Percentiles rank a stretch among this genome's conserved stretches.
Evolutionary conservation across 2,329 filamentous ascomycete species (phyloP).

Genomic region (Colletotrichum sp.): DNA sequence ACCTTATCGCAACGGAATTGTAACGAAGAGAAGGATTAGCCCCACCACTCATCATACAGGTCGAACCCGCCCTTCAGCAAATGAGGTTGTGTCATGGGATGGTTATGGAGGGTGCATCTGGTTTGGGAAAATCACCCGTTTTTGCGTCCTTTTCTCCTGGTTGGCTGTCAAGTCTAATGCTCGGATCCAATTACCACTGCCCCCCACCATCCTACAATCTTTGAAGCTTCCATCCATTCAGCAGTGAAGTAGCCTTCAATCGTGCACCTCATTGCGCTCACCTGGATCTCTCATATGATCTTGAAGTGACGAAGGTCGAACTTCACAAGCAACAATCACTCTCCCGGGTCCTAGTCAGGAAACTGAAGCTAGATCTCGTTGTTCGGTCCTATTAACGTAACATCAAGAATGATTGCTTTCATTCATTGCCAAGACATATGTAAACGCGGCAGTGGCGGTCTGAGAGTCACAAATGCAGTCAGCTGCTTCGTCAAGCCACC

Average conservation of each 20-base stretch:
- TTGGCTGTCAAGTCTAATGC: not conserved
- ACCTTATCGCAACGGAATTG: not conserved
- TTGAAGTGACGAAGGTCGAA: not conserved
- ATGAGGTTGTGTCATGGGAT: not conserved
- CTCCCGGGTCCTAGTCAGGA: accelerated
- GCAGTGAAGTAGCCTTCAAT: accelerated
- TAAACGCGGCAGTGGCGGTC: not conserved
- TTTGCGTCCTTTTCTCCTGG: not conserved
- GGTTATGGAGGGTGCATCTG: not conserved
- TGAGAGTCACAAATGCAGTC: not conserved
- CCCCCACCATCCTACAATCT: not conserved
- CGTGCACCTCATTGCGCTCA: not conserved
- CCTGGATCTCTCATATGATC: not conserved
- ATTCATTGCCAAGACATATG: accelerated
- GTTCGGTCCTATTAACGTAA: not conserved
- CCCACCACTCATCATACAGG: not conserved
- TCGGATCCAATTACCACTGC: not conserved
- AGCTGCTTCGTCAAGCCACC: not conserved
- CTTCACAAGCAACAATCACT: not conserved
- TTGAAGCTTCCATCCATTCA: not conserved
- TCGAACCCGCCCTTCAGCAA: not conserved
- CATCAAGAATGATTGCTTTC: not conserved
- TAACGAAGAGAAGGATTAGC: accelerated
- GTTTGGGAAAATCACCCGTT: not conserved
- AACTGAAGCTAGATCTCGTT: accelerated